phyloP scores from a whole-genome alignment of 345 rosid species.

The Conringia planisiliqua region DNA sequence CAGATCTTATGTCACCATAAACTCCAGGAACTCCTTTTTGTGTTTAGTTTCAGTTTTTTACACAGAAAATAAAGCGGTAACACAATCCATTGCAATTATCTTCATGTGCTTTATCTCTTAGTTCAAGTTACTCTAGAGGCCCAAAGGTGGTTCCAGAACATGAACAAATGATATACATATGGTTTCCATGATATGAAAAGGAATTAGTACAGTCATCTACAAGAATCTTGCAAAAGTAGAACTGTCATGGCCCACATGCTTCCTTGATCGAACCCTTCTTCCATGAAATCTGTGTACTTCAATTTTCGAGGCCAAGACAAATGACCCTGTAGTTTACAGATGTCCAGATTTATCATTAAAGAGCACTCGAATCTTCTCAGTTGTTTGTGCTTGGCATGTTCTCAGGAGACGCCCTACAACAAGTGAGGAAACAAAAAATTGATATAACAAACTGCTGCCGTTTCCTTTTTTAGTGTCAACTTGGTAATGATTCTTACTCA shows the following conservation, averaged over 20 bases:
- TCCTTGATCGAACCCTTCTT: conserved; percentile 2
- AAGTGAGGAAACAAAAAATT: conserved; percentile 12
- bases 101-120: conserved; percentile 5
- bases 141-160: conserved; percentile 6
- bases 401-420: conserved; percentile 57
- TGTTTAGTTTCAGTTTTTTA: conserved; percentile 14
- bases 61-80: conserved; percentile 7
- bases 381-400: conserved; percentile 23
- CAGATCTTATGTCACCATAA: conserved; percentile 5
- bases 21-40: conserved; percentile 1
- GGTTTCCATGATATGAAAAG: background rate
- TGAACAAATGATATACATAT: conserved; percentile 1
- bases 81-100: background rate
- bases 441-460: background rate
- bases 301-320: background rate
- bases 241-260: background rate
- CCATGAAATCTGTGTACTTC: conserved; percentile 6
- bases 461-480: background rate
- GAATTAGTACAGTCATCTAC: background rate
- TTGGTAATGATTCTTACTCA: conserved; percentile 43
- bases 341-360: background rate
- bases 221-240: conserved; percentile 8
- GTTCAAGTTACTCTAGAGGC: conserved; percentile 13
- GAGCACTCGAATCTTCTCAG: conserved; percentile 9
- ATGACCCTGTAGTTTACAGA: background rate